A percentile compares a stretch with the other conserved stretches of the same genome.
phyloP scores from a whole-genome alignment of 1,284 basidiomycete species.

The Papiliotrema nemorosa region DNA sequence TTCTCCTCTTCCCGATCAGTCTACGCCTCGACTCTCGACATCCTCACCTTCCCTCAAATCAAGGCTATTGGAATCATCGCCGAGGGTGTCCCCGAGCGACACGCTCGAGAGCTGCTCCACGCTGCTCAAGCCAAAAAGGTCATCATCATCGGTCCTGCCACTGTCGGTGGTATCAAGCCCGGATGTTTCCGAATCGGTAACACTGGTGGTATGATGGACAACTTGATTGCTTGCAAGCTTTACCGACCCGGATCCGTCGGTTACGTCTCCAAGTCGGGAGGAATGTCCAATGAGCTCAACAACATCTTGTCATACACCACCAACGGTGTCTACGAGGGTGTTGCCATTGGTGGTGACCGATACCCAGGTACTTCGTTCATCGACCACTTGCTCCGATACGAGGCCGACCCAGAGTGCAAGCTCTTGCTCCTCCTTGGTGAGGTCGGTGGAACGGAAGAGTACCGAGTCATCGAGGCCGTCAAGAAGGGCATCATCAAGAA shows the following conservation, averaged over 20 bases:
- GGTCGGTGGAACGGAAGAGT: slow-evolving; percentile 98
- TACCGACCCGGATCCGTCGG: slow-evolving; percentile 97
- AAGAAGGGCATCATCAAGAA: slow-evolving; percentile 92
- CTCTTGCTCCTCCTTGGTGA: slow-evolving; percentile 97
- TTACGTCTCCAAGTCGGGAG: slow-evolving; percentile 99
- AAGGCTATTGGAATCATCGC: slow-evolving; percentile 91
- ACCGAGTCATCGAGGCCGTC: slow-evolving; percentile 97
- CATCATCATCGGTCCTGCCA: slow-evolving; percentile 96
- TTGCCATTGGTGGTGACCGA: slow-evolving; percentile 98
- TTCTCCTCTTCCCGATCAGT: slow-evolving; percentile 94
- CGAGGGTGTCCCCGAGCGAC: slow-evolving; percentile 97
- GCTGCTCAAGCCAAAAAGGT: slow-evolving; percentile 80
- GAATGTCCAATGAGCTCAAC: slow-evolving; percentile 99
- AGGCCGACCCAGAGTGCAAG: slow-evolving; percentile 96
- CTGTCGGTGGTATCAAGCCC: slow-evolving; percentile 99
- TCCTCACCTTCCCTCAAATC: slow-evolving; percentile 68
- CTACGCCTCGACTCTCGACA: slow-evolving; percentile 91
- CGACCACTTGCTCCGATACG: slow-evolving; percentile 96
- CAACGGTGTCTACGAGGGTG: slow-evolving; percentile 99
- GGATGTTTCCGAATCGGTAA: slow-evolving; percentile 99
- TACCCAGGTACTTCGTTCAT: slow-evolving; percentile 99
- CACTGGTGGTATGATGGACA: slow-evolving; percentile 99
- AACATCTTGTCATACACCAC: slow-evolving; percentile 97
- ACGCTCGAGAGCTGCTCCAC: slow-evolving; percentile 93
- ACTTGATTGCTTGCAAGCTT: slow-evolving; percentile 97